Base-by-base conservation (phyloP, 371 early-diverging fungal genomes). In the Saksenaea oblongispora region DNA sequence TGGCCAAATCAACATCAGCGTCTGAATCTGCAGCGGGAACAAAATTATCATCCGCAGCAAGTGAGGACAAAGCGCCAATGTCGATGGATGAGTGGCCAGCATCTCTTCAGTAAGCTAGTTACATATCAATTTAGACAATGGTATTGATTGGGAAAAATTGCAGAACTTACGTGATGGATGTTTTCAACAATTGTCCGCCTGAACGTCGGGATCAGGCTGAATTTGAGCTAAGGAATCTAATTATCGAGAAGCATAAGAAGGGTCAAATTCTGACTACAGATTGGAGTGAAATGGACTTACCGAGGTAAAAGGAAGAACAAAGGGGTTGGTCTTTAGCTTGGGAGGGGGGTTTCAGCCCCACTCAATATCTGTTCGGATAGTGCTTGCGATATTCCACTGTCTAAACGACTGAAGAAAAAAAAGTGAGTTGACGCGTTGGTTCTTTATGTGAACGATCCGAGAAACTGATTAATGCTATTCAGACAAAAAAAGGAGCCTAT, bases 271-370 rank as follows among this genome's bases (percentile, higher is more conserved):
- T 82, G 64, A 81, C 83, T 0, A 82, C 86, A 0, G 87, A 89
- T 59, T 92, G 93, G 93, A 83, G 66, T 13, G 72, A 81, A 34
- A 84, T 88, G 85, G 77, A 78, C n/a, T 66, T 90, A 15, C 90
- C 91, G 57, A 76, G 74, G 85, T 87, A 78, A 64, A 31, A 31
- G 31, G 64, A 18, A 35, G n/a, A 47, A 42, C n/a, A 22, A 61
- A 34, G 13, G 44, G 47, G 11, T 42, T n/a, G 17, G 42, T 54
- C 18, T 31, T 15, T n/a, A 44, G 17, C 39, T 54, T 10, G 15
- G 36, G 34, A 26, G 37, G 22, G 10, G 31, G 34, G 14, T 24
- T 66, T 61, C 42, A 18, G 18, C 1, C 22, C 7, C 14, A 22
- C 51, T 22, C 24, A 22, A 0, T 47, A 47, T 47, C 24, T 10